Conservation (phyloP, 306 rosid genomes). For the Clitoria ternatea region DNA sequence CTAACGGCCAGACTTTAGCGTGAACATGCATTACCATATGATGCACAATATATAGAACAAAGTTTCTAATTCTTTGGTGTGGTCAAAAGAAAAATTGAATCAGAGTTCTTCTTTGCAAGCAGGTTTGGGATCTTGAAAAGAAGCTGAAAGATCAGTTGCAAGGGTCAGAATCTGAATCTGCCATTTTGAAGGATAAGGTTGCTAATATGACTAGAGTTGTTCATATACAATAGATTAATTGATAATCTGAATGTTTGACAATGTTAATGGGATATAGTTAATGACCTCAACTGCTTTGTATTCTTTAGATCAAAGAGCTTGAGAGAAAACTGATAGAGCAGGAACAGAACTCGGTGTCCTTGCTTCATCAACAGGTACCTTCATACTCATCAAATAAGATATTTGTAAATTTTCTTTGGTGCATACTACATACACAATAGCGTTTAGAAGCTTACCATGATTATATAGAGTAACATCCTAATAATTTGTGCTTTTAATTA, state of each 20-base stretch:
- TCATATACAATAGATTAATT: not conserved
- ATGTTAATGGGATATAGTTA: slow-evolving; percentile 6
- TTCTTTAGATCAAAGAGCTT: slow-evolving; percentile 58
- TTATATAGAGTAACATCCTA: not conserved
- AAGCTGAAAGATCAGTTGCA: slow-evolving; percentile 60
- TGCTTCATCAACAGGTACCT: slow-evolving; percentile 61
- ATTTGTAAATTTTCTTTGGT: not conserved
- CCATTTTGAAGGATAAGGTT: slow-evolving; percentile 68
- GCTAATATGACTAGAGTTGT: slow-evolving; percentile 7
- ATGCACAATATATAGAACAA: not conserved
- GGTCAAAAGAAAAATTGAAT: not conserved
- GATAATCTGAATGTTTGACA: not conserved
- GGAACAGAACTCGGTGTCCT: slow-evolving; percentile 44
- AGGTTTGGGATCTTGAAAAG: slow-evolving; percentile 73
- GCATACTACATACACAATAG: not conserved
- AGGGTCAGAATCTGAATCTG: slow-evolving; percentile 53
- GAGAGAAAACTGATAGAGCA: slow-evolving; percentile 70
- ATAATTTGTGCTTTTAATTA: not conserved
- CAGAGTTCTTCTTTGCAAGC: slow-evolving; percentile 12
- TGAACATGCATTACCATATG: not conserved
- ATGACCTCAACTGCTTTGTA: slow-evolving; percentile 3
- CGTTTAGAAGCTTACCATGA: not conserved
- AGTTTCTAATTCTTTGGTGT: not conserved
- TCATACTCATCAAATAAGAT: not conserved
- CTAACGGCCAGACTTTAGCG: not conserved